Conservation (phyloP, 495 filamentous ascomycete genomes). For the Penicillium odoratum region DNA sequence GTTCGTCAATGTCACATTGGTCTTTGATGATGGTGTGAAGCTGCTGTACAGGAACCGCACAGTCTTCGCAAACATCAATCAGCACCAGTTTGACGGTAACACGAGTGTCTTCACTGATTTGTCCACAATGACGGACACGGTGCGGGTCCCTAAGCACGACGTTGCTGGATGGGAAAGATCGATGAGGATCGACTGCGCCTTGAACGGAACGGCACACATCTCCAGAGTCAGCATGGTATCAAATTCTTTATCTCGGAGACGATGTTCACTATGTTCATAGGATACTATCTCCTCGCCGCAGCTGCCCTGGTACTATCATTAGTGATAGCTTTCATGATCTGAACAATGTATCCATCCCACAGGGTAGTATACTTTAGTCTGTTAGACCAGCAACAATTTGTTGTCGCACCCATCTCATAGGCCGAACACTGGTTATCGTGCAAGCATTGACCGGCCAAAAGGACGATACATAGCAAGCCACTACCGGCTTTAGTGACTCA, state of each 20-base stretch:
- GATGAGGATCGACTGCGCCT: constrained; percentile 38
- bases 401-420: constrained; percentile 50
- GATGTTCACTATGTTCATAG: constrained; percentile 56
- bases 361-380: constrained; percentile 46
- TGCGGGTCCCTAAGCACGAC: constrained; percentile 47
- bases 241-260: constrained; percentile 52
- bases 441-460: constrained; percentile 51
- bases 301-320: constrained; percentile 47
- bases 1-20: constrained; percentile 50
- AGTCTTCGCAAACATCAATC: constrained; percentile 45
- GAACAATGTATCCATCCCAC: constrained; percentile 47
- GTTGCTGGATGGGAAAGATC: constrained; percentile 47
- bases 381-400: constrained; percentile 50
- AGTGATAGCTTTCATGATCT: constrained; percentile 53
- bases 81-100: constrained; percentile 43
- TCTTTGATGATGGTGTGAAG: constrained; percentile 53
- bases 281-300: constrained; percentile 42
- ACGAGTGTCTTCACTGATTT: constrained; percentile 47
- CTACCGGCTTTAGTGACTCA: constrained; percentile 51
- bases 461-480: constrained; percentile 46
- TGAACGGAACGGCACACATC: constrained; percentile 50
- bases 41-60: constrained; percentile 45
- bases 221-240: constrained; percentile 49
- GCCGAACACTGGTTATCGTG: constrained; percentile 48
- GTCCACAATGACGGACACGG: constrained; percentile 55